phyloP scores from a whole-genome alignment of 2,329 filamentous ascomycete genomes.

The Fusarium stilboides region DNA sequence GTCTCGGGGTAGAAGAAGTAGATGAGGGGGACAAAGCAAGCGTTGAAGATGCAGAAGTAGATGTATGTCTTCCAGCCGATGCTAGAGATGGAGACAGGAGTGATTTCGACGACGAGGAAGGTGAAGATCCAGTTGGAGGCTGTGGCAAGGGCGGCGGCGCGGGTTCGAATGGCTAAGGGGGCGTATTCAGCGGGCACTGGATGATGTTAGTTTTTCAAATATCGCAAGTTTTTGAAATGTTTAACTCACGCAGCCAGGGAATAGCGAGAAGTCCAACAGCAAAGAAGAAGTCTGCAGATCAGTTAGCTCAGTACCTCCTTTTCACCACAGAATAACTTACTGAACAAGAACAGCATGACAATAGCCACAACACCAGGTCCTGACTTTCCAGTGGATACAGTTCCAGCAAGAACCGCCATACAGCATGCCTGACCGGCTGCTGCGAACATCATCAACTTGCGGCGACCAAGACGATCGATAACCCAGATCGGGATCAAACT shows the following conservation, averaged over 20 bases:
- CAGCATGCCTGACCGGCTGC: slow-evolving; percentile 56
- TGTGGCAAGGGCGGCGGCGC: slow-evolving; percentile 57
- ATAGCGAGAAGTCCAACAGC: slow-evolving; percentile 59
- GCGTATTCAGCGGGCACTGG: slow-evolving; percentile 61
- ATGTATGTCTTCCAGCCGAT: slow-evolving; percentile 58
- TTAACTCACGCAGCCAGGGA: slow-evolving; percentile 53
- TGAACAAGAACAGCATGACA: slow-evolving; percentile 62
- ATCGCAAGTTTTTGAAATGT: fast-evolving
- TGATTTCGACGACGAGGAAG: slow-evolving; percentile 58
- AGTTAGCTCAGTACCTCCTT: not conserved
- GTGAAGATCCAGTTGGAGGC: slow-evolving; percentile 58
- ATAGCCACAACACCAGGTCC: slow-evolving; percentile 59
- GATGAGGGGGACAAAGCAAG: slow-evolving; percentile 59
- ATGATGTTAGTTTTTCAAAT: slow-evolving; percentile 13
- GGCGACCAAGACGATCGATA: slow-evolving; percentile 63
- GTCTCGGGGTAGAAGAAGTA: slow-evolving; percentile 67
- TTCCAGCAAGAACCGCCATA: slow-evolving; percentile 64
- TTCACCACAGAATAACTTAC: not conserved
- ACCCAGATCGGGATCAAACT: slow-evolving; percentile 54
- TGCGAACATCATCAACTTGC: slow-evolving; percentile 71
- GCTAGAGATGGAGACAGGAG: slow-evolving; percentile 55
- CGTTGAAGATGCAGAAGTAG: slow-evolving; percentile 58
- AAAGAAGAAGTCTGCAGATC: slow-evolving; percentile 56
- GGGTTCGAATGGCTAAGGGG: slow-evolving; percentile 57
- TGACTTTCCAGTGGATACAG: slow-evolving; percentile 57